Evolutionary conservation across 2,329 filamentous ascomycete genomes (phyloP).

Genomic region (Raffaelea arxii): DNA sequence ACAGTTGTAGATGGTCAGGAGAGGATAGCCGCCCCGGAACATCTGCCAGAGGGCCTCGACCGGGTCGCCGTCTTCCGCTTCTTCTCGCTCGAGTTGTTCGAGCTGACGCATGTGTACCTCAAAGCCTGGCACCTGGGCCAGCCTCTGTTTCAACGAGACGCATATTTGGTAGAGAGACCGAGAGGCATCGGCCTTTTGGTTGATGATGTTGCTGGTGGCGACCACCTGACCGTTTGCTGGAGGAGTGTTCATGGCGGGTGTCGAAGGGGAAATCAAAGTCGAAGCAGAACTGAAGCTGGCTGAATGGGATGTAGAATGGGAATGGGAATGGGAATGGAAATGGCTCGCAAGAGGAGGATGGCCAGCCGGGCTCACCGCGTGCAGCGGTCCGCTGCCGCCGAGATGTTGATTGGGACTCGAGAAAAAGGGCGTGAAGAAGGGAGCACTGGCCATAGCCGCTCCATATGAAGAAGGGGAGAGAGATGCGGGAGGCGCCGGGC

Average conservation of each 20-base stretch:
- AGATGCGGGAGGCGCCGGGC: too few relatives aligned
- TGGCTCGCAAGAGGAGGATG: too few relatives aligned
- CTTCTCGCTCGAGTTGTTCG: slow-evolving; percentile 53
- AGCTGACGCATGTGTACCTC: slow-evolving; percentile 64
- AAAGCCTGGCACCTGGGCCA: slow-evolving; percentile 78
- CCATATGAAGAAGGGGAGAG: too few relatives aligned
- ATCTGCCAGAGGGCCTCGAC: slow-evolving; percentile 88
- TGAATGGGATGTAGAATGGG: too few relatives aligned
- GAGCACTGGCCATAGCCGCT: too few relatives aligned
- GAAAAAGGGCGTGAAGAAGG: too few relatives aligned
- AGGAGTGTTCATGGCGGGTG: slow-evolving; percentile 24
- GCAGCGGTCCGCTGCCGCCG: too few relatives aligned
- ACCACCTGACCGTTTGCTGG: slow-evolving; percentile 52
- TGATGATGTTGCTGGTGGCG: slow-evolving; percentile 90
- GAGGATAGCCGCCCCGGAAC: slow-evolving; percentile 71
- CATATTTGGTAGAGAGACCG: slow-evolving; percentile 94
- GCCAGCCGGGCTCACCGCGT: too few relatives aligned
- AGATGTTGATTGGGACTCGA: too few relatives aligned
- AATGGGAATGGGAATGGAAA: too few relatives aligned
- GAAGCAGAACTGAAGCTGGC: too few relatives aligned
- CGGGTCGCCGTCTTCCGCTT: slow-evolving; percentile 57
- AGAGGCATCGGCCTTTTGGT: slow-evolving; percentile 86
- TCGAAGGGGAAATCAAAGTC: too few relatives aligned
- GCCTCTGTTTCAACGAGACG: slow-evolving; percentile 68
- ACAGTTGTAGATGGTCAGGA: slow-evolving; percentile 83